Evolutionary conservation across 306 rosid genomes (phyloP).

Genomic region (Cicer cuneatum): DNA sequence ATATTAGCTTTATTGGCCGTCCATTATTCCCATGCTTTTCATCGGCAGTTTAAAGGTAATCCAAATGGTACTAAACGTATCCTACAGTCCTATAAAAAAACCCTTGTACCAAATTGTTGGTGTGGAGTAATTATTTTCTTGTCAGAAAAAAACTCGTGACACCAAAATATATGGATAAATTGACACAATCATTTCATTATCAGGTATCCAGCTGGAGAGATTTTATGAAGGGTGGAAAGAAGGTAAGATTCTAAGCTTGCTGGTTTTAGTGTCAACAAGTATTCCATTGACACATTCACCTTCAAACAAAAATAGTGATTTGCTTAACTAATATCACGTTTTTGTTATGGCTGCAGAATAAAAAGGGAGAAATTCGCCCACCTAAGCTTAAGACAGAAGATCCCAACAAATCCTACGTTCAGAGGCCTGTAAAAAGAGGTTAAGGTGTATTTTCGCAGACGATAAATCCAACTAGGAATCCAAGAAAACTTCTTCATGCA

Average conservation of each 20-base stretch:
- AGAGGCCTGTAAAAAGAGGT: constrained; percentile 95
- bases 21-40: neutral
- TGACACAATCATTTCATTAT: constrained; percentile 34
- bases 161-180: neutral
- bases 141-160: neutral
- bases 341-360: constrained; percentile 58
- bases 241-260: constrained; percentile 61
- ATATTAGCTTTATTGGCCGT: neutral
- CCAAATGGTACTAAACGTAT: neutral
- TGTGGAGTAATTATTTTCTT: constrained; percentile 13
- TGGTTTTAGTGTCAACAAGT: neutral
- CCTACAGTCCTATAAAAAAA: neutral
- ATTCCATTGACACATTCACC: neutral
- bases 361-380: constrained; percentile 95
- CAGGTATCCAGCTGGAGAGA: constrained; percentile 99
- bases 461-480: constrained; percentile 26
- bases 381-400: constrained; percentile 99
- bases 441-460: constrained; percentile 43
- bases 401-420: constrained; percentile 95
- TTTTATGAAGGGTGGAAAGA: constrained; percentile 97
- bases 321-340: neutral
- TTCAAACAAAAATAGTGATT: neutral
- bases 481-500: constrained; percentile 34
- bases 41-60: constrained; percentile 1
- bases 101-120: constrained; percentile 1